These are phyloP conservation scores for Macrolepiota albuminosa DNA, from an alignment of 768 basidiomycete genomes.

Conservation along the genomic window DNA sequence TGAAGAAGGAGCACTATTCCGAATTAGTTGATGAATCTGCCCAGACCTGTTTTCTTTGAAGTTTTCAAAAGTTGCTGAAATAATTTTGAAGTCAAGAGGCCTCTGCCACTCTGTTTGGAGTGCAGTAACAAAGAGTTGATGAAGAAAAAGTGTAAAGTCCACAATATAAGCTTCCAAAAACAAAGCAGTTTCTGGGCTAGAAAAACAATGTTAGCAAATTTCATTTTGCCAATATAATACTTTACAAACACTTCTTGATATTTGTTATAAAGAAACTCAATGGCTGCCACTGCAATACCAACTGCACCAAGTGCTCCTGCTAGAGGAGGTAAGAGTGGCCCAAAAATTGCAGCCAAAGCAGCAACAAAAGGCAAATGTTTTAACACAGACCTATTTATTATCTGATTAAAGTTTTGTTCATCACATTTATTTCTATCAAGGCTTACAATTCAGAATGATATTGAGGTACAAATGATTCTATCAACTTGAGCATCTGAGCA, in stretches of 20 bases:
- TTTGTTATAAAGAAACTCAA: constrained; percentile 1
- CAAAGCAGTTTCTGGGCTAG: not conserved
- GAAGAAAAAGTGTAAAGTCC: not conserved
- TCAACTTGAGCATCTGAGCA: not conserved
- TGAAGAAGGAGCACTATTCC: constrained; percentile 1
- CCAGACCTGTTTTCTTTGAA: not conserved
- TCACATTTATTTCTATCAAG: not conserved
- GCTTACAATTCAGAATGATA: not conserved
- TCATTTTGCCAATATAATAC: too few species aligned
- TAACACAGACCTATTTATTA: not conserved
- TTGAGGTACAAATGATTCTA: not conserved
- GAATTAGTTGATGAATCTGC: not conserved
- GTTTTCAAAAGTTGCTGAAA: not conserved
- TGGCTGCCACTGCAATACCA: not conserved
- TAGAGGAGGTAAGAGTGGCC: not conserved
- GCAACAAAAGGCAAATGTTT: not conserved
- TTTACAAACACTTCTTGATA: not conserved
- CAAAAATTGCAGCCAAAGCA: not conserved
- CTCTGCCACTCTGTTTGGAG: not conserved
- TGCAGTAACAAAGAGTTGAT: not conserved
- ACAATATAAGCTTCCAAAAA: constrained; percentile 2
- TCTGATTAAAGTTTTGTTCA: not conserved
- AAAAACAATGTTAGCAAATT: not conserved
- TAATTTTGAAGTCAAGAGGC: not conserved
- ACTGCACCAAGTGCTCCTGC: not conserved